Evolutionary conservation across 148 eudicot genomes (phyloP).

Genomic region (Fagopyrum esculentum): DNA sequence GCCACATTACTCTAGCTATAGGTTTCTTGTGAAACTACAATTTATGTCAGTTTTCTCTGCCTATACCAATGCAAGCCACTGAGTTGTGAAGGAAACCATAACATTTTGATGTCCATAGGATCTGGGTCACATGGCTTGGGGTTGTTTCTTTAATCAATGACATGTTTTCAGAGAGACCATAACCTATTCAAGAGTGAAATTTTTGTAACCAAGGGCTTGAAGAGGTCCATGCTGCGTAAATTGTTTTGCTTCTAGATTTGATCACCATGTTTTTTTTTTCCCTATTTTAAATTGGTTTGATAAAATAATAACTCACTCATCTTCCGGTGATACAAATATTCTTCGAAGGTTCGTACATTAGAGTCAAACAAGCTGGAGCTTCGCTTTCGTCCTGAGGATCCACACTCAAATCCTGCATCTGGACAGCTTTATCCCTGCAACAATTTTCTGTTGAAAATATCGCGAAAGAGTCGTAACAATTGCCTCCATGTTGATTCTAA

Average conservation of each 20-base stretch:
- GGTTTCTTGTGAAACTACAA: not conserved
- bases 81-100: not conserved
- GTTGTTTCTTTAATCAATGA: not conserved
- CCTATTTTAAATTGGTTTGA: not conserved
- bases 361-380: conserved; percentile 73
- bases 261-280: not conserved
- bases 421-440: conserved; percentile 58
- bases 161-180: not conserved
- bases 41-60: not conserved
- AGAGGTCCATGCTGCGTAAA: not conserved
- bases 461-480: conserved; percentile 26
- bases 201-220: not conserved
- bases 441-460: conserved; percentile 64
- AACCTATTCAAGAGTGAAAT: not conserved
- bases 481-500: conserved; percentile 19
- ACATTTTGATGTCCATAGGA: not conserved
- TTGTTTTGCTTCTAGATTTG: not conserved
- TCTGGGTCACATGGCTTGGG: not conserved
- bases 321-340: not conserved
- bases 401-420: conserved; percentile 78
- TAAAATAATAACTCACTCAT: not conserved
- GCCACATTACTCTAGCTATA: not conserved
- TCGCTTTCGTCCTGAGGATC: conserved; percentile 88
- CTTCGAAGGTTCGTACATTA: conserved; percentile 54
- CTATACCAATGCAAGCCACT: conserved; percentile 1